A percentile compares a stretch with the other conserved stretches of the same genome.
phyloP scores from a whole-genome alignment of 441 rosid species.

The Dalechampia spathulata region DNA sequence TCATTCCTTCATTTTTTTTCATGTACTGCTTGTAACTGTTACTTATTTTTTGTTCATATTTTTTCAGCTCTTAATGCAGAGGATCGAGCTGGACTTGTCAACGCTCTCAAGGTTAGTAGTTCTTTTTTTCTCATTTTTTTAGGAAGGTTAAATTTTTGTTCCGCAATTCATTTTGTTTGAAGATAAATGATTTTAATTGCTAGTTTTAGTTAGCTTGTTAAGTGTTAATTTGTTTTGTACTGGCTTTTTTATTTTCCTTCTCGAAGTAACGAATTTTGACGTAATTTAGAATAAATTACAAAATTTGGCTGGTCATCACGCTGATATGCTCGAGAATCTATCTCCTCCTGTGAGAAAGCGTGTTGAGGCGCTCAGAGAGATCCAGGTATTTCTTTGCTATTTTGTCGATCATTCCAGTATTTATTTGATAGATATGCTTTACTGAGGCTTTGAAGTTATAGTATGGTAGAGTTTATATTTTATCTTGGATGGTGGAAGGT shows the following conservation, averaged over 20 bases:
- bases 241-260: not conserved
- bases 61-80: slow-evolving; percentile 56
- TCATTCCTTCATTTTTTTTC: not conserved
- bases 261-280: not conserved
- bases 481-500: too few species aligned
- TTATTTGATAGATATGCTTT: too few species aligned
- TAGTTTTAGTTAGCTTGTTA: not conserved
- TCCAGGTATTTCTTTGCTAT: too few species aligned
- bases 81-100: slow-evolving; percentile 70
- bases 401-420: too few species aligned
- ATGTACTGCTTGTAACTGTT: not conserved
- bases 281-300: slow-evolving; percentile 56
- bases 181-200: too few species aligned
- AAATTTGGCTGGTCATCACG: slow-evolving; percentile 65
- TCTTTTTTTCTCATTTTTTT: too few species aligned
- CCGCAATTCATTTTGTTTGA: too few species aligned
- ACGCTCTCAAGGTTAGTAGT: slow-evolving; percentile 45
- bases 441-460: too few species aligned
- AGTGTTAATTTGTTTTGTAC: not conserved
- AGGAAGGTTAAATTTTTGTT: not conserved
- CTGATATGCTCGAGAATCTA: slow-evolving; percentile 58
- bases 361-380: slow-evolving; percentile 62
- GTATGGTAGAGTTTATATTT: too few species aligned
- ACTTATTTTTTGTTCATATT: not conserved
- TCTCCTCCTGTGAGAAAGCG: slow-evolving; percentile 43